phyloP scores from a whole-genome alignment of 2,329 filamentous ascomycete genomes.

The Penicillium expansum region DNA sequence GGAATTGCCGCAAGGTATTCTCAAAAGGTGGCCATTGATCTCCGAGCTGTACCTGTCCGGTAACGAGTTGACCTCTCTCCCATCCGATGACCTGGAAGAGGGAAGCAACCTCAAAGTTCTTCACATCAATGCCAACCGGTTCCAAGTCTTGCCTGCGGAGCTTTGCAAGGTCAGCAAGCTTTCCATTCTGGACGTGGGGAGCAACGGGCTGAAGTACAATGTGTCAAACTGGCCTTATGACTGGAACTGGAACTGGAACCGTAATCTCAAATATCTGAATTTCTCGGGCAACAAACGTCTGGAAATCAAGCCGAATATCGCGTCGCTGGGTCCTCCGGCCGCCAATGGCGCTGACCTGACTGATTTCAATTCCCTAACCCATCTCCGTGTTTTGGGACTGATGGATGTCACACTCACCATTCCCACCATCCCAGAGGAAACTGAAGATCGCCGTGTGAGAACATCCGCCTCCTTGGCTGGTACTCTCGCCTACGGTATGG shows the following conservation, averaged over 20 bases:
- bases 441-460: slow-evolving; percentile 87
- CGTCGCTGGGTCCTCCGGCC: slow-evolving; percentile 52
- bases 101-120: slow-evolving; percentile 81
- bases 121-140: slow-evolving; percentile 96
- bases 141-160: slow-evolving; percentile 92
- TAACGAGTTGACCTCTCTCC: slow-evolving; percentile 86
- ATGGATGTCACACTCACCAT: slow-evolving; percentile 98
- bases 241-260: slow-evolving; percentile 99
- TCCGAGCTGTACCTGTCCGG: slow-evolving; percentile 92
- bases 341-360: slow-evolving; percentile 69
- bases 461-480: slow-evolving; percentile 95
- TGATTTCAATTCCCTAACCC: slow-evolving; percentile 81
- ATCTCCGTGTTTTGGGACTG: slow-evolving; percentile 82
- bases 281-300: slow-evolving; percentile 94
- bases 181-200: slow-evolving; percentile 88
- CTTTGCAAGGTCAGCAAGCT: slow-evolving; percentile 91
- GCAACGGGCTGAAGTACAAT: slow-evolving; percentile 95
- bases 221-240: slow-evolving; percentile 99
- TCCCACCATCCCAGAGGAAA: slow-evolving; percentile 90
- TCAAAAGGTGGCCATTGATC: slow-evolving; percentile 85
- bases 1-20: slow-evolving; percentile 83
- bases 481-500: slow-evolving; percentile 93
- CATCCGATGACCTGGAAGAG: slow-evolving; percentile 91
- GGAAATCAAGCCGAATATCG: slow-evolving; percentile 73
- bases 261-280: slow-evolving; percentile 90